Evolutionary conservation across 306 rosid species (phyloP).

Genomic region (Castanea sativa): DNA sequence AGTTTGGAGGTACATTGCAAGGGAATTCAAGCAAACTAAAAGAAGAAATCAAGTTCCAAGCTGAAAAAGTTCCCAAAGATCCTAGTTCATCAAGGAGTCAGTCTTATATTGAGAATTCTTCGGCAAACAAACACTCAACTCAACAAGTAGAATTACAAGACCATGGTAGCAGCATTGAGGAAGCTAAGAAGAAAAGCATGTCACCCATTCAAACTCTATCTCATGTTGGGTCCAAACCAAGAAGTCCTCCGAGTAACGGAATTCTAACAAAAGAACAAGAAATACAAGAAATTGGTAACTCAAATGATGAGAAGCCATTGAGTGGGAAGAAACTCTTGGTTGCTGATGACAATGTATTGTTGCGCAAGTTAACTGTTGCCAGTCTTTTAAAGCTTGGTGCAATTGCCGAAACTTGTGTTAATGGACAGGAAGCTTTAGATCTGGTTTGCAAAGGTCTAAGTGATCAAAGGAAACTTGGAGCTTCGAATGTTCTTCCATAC

Average conservation of each 20-base stretch:
- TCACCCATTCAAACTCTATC: not conserved
- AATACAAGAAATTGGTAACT: conserved; percentile 24
- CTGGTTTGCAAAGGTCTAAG: conserved; percentile 38
- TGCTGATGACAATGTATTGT: conserved; percentile 44
- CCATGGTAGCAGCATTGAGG: not conserved
- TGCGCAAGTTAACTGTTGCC: conserved; percentile 29
- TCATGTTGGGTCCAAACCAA: conserved; percentile 5
- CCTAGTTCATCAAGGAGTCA: conserved; percentile 5
- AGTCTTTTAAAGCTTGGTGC: conserved; percentile 49
- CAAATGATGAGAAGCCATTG: conserved; percentile 27
- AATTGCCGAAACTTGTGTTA: conserved; percentile 41
- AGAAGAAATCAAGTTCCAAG: not conserved
- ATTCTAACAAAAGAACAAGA: conserved; percentile 17
- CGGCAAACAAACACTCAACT: not conserved
- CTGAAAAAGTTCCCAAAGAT: not conserved
- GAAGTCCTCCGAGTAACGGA: not conserved
- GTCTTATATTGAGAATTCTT: not conserved
- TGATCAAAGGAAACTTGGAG: conserved; percentile 9
- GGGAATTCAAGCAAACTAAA: conserved; percentile 1
- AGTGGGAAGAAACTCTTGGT: conserved; percentile 62
- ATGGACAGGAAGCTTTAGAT: conserved; percentile 59
- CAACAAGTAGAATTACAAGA: conserved; percentile 6
- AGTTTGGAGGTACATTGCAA: conserved; percentile 46
- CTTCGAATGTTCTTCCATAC: conserved; percentile 38
- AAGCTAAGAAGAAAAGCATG: conserved; percentile 4